phyloP scores from a whole-genome alignment of 2,329 filamentous ascomycete species.

The Sporothrix euskadiensis region DNA sequence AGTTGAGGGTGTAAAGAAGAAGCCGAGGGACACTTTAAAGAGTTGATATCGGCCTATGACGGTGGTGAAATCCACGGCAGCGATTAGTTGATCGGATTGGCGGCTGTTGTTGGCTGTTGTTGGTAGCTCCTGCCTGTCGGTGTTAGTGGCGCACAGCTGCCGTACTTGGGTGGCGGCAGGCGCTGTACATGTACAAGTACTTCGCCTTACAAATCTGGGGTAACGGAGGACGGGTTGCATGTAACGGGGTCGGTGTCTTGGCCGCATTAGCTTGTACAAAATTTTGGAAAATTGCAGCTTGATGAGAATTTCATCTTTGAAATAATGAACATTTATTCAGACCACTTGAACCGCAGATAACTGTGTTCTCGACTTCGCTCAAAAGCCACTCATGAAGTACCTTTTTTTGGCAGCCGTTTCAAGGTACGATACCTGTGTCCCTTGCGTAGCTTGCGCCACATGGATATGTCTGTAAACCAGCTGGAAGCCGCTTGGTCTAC shows the following conservation, averaged over 20 bases:
- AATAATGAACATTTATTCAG: neutral
- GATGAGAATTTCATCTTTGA: neutral
- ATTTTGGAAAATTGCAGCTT: neutral
- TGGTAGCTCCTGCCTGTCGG: neutral
- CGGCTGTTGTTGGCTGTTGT: neutral
- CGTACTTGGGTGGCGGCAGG: neutral
- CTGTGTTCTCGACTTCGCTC: neutral
- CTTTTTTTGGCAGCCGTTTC: too few species aligned
- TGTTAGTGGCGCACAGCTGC: conserved; percentile 11
- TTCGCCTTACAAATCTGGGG: conserved; percentile 22
- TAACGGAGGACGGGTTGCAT: neutral
- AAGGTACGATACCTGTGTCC: too few species aligned
- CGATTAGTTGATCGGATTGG: conserved; percentile 19
- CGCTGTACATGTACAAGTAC: neutral
- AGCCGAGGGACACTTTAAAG: neutral
- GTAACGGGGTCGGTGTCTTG: neutral
- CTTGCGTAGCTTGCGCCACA: neutral
- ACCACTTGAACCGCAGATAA: too few species aligned
- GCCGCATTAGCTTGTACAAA: neutral
- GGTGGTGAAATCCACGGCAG: conserved; percentile 24
- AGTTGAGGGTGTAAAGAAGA: neutral
- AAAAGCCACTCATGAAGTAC: too few species aligned
- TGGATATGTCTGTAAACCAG: neutral
- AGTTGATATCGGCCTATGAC: neutral
- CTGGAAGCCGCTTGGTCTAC: neutral